These are phyloP conservation scores for Kernera saxatilis DNA, from an alignment of 345 rosid species.

Conservation along the genomic window DNA sequence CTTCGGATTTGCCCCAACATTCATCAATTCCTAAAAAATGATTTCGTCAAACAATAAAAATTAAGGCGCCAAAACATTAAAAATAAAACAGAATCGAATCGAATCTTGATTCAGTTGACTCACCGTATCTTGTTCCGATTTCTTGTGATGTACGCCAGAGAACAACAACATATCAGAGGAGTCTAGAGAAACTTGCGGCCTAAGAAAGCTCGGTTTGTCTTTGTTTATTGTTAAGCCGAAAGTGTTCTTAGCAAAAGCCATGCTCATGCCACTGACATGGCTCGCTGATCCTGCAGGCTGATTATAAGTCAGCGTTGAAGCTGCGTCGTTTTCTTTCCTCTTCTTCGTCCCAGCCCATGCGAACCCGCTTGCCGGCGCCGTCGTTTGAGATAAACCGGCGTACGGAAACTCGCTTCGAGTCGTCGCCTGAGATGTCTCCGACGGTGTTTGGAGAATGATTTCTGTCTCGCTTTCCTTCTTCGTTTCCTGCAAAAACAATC, in stretches of 20 bases:
- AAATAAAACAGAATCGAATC: background rate
- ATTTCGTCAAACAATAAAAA: background rate
- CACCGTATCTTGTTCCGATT: background rate
- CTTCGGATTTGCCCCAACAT: conserved; percentile 26
- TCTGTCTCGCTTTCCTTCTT: conserved; percentile 30
- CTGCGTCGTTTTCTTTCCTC: conserved; percentile 38
- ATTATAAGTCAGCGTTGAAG: conserved; percentile 42
- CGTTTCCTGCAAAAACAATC: conserved; percentile 30
- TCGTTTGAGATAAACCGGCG: conserved; percentile 36
- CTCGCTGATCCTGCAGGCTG: conserved; percentile 37
- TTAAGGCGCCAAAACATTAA: background rate
- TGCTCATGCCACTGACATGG: conserved; percentile 43
- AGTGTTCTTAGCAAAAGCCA: conserved; percentile 39
- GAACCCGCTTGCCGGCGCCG: conserved; percentile 45
- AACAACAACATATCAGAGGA: conserved; percentile 13
- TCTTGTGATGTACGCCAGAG: conserved; percentile 22
- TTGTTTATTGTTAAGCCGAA: conserved; percentile 35
- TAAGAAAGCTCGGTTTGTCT: conserved; percentile 24
- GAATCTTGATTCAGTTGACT: background rate
- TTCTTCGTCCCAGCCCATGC: conserved; percentile 52
- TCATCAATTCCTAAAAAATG: conserved; percentile 5
- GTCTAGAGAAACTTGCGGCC: conserved; percentile 30
- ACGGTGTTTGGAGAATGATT: conserved; percentile 31
- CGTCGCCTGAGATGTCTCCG: conserved; percentile 36
- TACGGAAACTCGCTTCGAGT: conserved; percentile 34